Evolutionary conservation across 1,284 basidiomycete genomes (phyloP).

Genomic region (Meripilus lineatus): DNA sequence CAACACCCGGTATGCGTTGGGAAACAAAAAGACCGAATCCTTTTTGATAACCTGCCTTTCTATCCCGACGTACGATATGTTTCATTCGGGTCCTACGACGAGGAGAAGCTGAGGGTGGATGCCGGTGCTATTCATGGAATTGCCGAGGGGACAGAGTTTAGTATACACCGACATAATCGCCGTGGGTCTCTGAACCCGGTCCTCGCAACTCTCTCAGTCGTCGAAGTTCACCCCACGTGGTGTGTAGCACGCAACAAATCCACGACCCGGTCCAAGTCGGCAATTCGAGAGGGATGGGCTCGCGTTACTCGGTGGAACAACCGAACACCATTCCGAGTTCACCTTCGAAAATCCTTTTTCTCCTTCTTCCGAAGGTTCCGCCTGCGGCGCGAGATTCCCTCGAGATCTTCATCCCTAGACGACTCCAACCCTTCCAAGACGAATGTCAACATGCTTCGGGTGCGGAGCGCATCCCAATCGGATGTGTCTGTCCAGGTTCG

Average conservation of each 20-base stretch:
- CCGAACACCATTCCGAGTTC: slow-evolving; percentile 41
- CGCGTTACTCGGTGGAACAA: slow-evolving; percentile 53
- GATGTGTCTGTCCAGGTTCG: slow-evolving; percentile 37
- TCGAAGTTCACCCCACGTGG: slow-evolving; percentile 53
- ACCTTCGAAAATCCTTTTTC: slow-evolving; percentile 34
- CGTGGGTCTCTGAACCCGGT: slow-evolving; percentile 49
- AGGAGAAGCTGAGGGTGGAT: slow-evolving; percentile 40
- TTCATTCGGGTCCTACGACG: slow-evolving; percentile 35
- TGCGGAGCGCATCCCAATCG: slow-evolving; percentile 29
- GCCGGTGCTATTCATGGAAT: slow-evolving; percentile 58
- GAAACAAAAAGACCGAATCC: slow-evolving; percentile 37
- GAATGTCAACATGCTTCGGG: slow-evolving; percentile 33
- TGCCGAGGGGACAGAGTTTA: slow-evolving; percentile 53
- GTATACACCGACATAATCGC: slow-evolving; percentile 54
- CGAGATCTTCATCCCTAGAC: slow-evolving; percentile 17
- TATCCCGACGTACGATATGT: slow-evolving; percentile 42
- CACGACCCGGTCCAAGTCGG: slow-evolving; percentile 28
- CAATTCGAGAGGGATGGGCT: slow-evolving; percentile 47
- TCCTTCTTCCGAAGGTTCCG: slow-evolving; percentile 35
- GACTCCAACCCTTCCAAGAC: slow-evolving; percentile 23
- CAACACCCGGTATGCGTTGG: slow-evolving; percentile 53
- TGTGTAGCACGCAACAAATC: slow-evolving; percentile 38
- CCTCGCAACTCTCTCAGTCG: slow-evolving; percentile 44
- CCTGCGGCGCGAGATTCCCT: slow-evolving; percentile 24
- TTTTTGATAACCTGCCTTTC: slow-evolving; percentile 56